Evolutionary conservation across 2,329 filamentous ascomycete species (phyloP), one percentile per base, ranked within the genome.

Genomic region (Botrytis fabae): DNA sequence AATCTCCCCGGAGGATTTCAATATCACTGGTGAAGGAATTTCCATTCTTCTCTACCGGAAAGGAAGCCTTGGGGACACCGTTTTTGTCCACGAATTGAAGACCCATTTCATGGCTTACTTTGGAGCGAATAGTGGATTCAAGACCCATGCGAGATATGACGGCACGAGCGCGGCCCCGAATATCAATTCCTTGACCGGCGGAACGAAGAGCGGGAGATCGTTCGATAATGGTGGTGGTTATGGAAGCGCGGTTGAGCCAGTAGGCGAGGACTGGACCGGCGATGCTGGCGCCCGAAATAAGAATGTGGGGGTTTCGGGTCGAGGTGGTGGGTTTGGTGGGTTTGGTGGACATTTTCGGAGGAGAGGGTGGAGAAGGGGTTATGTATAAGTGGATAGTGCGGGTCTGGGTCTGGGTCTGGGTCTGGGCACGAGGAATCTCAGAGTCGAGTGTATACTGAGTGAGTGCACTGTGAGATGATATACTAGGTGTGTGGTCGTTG

Each of bases 101-200:
- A 12, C 86, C 86, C 44, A 84, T 79, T 75, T 87, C 81, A 1
- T 82, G 81, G 2, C 82, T 82, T 1, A 76, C 80, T 48, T 81
- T 82, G 61, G 80, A 78, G 28, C 78, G 79, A n/a, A 84, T 81
- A 0, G 80, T 79, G 60, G 83, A 82, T 78, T 84, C 80, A 0
- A 82, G 82, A 0, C 83, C 82, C 75, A 84, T 84, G 60, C 79
- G 81, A 3, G 80, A 78, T 79, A 84, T 83, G 2, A 84, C 78
- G 1, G 79, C 77, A 7, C 84, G 81, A 2, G 82, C 82, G 3
- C 76, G 77, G 12, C 79, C 81, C 82, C 86, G 84, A 4, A 90
- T 81, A 75, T 90, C 88, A 42, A 90, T 79, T 63, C 88, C 86
- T 16, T 85, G 83, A 0, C 88, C 88, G 0, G 82, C 81, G 1